Base-by-base conservation (phyloP, 2,329 filamentous ascomycete genomes). In the Ascochyta lentis region DNA sequence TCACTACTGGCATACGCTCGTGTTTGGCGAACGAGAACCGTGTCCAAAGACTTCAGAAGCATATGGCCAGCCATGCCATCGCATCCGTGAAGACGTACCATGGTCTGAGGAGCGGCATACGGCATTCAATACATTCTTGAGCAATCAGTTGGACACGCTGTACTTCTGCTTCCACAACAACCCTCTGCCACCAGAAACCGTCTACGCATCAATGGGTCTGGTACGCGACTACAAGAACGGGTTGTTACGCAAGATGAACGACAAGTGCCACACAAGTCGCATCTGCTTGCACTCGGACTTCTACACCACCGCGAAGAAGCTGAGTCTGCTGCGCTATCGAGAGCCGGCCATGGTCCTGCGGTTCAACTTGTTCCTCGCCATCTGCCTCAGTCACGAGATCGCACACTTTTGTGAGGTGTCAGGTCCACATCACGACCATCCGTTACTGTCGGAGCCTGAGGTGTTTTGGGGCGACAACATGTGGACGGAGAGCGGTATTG, bases 341-440 rank as follows among this genome's bases (percentile, higher is more conserved):
- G 74, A 77, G 31, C 74, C 73, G 6, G 74, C 72, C 4, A 76
- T 76, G 74, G 74, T 77, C 0, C 46, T 77, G 22, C 73, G 75
- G 12, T 77, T 76, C 65, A 76, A 77, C 38, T 63, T 77, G 29
- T 76, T 76, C 49, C 61, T 77, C 2, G 75, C 75, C 10, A 69
- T 74, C 7, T 76, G 72, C 38, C 57, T 77, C 7, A 66, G 66
- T 4, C 75, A 77, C 38, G 75, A 77, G 55, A 66, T 77, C 51
- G 74, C 75, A 29, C 75, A 77, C 55, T 77, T 76, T 59, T 71
- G 76, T 45, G 74, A 76, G 52, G 69, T 76, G 1, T 74, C 74
- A 10, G 72, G 72, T 5, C 72, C 72, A 7, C 71, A 73, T 39
- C 73, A 74, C 44, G 68, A 73, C 16, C 71, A 72, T 27, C 69